Base-by-base conservation (phyloP, 495 filamentous ascomycete genomes). In the Hypoxylon trugodes region DNA sequence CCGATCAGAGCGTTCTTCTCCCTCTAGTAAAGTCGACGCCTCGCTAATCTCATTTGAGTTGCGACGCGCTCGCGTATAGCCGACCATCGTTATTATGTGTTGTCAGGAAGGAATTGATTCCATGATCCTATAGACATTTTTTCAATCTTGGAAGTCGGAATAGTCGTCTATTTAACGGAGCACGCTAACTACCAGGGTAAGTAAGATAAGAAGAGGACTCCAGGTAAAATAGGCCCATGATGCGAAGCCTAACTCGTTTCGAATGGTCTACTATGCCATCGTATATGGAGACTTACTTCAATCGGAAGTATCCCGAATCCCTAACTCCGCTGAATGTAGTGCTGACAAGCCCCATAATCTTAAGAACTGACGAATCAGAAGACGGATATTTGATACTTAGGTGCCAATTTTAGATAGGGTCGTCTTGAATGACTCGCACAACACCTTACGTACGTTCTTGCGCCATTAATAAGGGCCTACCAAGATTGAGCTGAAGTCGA, bases 1-100 rank as follows among this genome's bases (percentile, higher is more conserved):
- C 1, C 43, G 49, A 2, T 50, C 16, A 13, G n/a, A n/a, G n/a
- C n/a, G n/a, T n/a, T n/a, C n/a, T n/a, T n/a, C n/a, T n/a, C 16
- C 19, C 3, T 15, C 6, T 18, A 61, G 9, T 21, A 66, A 18
- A 18, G 62, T 48, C 0, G 56, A 50, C 3, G 62, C 24, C 22
- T 66, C 62, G 19, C 49, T 51, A 30, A 52, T 25, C 55, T 55
- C 56, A 18, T 45, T 35, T 40, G 62, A 54, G 54, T 30, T 35
- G 26, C 53, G 46, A 13, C 24, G 46, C 13, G 30, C 47, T 4
- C 21, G 54, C 9, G 38, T 36, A 12, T 21, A 40, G n/a, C 48
- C 41, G 22, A 35, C 40, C 54, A 45, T 48, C 35, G 30, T 48
- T 12, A 33, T 47, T 26, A 4, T 19, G 30, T n/a, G n/a, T n/a